Base-by-base conservation (phyloP, 352 stramenopile genomes). In the Phytophthora foliorum region DNA sequence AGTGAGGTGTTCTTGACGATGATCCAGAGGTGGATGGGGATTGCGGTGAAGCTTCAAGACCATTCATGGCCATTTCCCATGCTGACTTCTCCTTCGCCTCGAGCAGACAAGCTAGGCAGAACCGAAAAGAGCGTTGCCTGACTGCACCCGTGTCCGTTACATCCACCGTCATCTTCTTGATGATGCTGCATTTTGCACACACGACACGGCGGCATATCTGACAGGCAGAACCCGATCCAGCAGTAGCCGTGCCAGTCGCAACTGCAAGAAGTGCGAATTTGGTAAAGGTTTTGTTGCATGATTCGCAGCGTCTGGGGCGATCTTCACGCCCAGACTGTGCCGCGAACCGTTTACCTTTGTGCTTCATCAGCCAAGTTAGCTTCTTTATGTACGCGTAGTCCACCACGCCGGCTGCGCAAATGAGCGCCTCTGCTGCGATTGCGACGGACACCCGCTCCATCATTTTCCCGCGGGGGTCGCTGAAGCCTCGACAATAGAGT, bases 341-440 rank as follows among this genome's bases (percentile, higher is more conserved):
- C 29, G 21, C 25, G 21, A 54, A 50, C 24, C 50, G 17, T 32
- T 27, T 34, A 21, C 67, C 64, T 24, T 74, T 73, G 55, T 75
- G 55, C 31, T 73, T 67, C 50, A 84, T 77, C 11, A 89, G 64
- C 72, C 73, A 87, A 55, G 60, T 73, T 59, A 90, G 79, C 36
- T 90, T 90, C 64, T 86, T 85, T 44, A 83, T 65, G 45, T 85
- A 79, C 31, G 80, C 74, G 54, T 81, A 88, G 65, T 90, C 82
- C 25, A 80, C 69, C 38, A 87, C 61, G 0, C 63, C 57, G 14
- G 72, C 73, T 2, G 63, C 67, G 25, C 64, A 42, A 27, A 88
- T 75, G 10, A 90, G 77, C 22, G 72, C 67, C 31, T 88, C 78
- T 44, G 78, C 71, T 9, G 63, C 77, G 42, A 88, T 76, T 4